Conservation (phyloP, 192 early-diverging fungal genomes). For the Coemansia sp. region DNA sequence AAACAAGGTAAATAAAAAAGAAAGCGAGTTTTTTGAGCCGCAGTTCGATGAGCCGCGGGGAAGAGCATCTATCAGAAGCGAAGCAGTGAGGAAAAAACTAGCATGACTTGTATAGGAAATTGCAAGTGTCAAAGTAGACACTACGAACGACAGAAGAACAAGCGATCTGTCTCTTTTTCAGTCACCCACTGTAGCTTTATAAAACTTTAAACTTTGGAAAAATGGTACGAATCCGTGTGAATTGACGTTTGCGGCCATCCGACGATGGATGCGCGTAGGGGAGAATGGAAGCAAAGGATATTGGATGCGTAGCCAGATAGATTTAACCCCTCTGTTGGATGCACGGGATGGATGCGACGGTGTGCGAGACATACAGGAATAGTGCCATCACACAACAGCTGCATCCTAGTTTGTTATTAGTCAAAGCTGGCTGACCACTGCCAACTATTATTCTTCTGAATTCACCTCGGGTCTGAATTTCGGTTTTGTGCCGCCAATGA, state of each 20-base stretch:
- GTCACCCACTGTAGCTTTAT: constrained; percentile 34
- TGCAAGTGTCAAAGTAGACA: not conserved
- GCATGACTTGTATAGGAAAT: not conserved
- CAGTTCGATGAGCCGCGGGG: not conserved
- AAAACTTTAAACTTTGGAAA: constrained; percentile 22
- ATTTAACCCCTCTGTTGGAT: not conserved
- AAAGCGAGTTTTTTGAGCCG: not conserved
- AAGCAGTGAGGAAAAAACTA: no score
- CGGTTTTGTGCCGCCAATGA: not conserved
- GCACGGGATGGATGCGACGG: not conserved
- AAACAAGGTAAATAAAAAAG: not conserved
- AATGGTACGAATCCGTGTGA: constrained; percentile 46
- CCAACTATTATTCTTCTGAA: not conserved
- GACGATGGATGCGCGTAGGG: constrained; percentile 7
- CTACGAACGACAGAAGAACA: not conserved
- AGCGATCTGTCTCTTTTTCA: constrained; percentile 30
- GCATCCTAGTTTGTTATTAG: not conserved
- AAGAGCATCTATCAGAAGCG: not conserved
- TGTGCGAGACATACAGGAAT: not conserved
- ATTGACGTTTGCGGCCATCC: not conserved
- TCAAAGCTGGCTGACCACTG: not conserved
- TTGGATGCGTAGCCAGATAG: not conserved
- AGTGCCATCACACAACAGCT: not conserved
- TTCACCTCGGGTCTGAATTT: not conserved
- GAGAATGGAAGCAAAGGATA: not conserved